These are phyloP conservation scores for Paecilomyces niveus DNA, from an alignment of 2,329 filamentous ascomycete genomes.

Conservation along the genomic window DNA sequence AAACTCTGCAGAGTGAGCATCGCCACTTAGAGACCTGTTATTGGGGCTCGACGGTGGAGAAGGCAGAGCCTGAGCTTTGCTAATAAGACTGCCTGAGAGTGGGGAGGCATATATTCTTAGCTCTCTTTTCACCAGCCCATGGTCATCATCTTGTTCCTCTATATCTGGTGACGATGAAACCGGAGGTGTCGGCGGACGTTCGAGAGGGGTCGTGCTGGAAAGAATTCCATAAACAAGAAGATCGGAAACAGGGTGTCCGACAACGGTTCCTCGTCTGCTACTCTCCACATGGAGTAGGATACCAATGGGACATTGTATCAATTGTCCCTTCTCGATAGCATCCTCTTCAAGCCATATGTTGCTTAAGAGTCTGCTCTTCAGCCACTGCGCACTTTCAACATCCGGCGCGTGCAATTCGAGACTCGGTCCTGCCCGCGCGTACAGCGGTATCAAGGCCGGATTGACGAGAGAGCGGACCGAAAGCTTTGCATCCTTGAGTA, in stretches of 20 bases:
- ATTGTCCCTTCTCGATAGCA: constrained; percentile 19
- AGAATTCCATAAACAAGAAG: constrained; percentile 33
- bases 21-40: constrained; percentile 2
- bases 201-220: constrained; percentile 18
- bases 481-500: constrained; percentile 26
- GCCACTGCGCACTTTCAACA: constrained; percentile 28
- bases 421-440: constrained; percentile 32
- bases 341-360: constrained; percentile 27
- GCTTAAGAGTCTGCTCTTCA: constrained; percentile 29
- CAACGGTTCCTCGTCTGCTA: constrained; percentile 8
- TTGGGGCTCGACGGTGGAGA: constrained; percentile 21
- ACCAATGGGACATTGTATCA: constrained; percentile 32
- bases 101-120: constrained; percentile 31
- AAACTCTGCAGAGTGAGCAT: constrained; percentile 25
- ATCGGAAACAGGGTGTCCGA: constrained; percentile 22
- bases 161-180: constrained; percentile 22
- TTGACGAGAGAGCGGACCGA: constrained; percentile 30
- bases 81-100: constrained; percentile 25
- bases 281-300: constrained; percentile 27
- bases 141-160: constrained; percentile 7
- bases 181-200: constrained; percentile 29
- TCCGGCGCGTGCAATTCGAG: constrained; percentile 32
- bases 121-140: constrained; percentile 15
- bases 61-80: constrained; percentile 26
- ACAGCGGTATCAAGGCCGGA: constrained; percentile 32